These are phyloP conservation scores for Epichloe sp. DNA, from an alignment of 2,329 filamentous ascomycete species.

Conservation along the genomic window DNA sequence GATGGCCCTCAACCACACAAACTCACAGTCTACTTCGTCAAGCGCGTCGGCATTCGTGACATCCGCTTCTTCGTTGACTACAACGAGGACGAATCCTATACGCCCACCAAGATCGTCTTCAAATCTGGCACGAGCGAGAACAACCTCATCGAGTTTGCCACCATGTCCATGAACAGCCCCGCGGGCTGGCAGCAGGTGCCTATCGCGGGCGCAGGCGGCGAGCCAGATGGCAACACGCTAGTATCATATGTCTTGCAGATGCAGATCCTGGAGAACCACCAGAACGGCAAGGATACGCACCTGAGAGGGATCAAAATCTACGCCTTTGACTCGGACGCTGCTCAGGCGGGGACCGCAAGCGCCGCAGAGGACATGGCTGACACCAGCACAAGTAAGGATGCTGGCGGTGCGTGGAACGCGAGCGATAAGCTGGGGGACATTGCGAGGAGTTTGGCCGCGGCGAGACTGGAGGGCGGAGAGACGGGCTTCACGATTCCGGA, in stretches of 20 bases:
- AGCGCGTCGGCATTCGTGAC: conserved; percentile 63
- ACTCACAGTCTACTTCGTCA: conserved; percentile 76
- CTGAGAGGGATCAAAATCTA: conserved; percentile 85
- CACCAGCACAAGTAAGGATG: conserved; percentile 7
- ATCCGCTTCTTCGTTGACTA: conserved; percentile 85
- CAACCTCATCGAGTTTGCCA: conserved; percentile 77
- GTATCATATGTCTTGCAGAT: conserved; percentile 85
- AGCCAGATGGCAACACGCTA: conserved; percentile 57
- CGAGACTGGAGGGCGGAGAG: conserved; percentile 21
- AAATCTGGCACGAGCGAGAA: conserved; percentile 83
- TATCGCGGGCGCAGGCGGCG: conserved; percentile 38
- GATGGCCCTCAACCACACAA: conserved; percentile 75
- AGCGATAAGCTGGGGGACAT: conserved; percentile 17
- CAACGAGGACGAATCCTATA: conserved; percentile 88
- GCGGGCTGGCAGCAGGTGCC: conserved; percentile 86
- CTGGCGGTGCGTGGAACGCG: conserved; percentile 4
- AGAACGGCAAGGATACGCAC: conserved; percentile 99
- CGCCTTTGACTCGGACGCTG: conserved; percentile 38
- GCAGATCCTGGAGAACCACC: conserved; percentile 87
- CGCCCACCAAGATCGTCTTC: conserved; percentile 83
- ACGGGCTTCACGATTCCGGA: conserved; percentile 24
- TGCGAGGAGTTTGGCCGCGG: conserved; percentile 14
- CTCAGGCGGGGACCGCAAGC: conserved; percentile 21
- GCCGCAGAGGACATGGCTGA: conserved; percentile 17
- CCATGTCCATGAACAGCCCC: conserved; percentile 65